phyloP scores from a whole-genome alignment of 2,329 filamentous ascomycete genomes.

The Phialophora verrucosa region DNA sequence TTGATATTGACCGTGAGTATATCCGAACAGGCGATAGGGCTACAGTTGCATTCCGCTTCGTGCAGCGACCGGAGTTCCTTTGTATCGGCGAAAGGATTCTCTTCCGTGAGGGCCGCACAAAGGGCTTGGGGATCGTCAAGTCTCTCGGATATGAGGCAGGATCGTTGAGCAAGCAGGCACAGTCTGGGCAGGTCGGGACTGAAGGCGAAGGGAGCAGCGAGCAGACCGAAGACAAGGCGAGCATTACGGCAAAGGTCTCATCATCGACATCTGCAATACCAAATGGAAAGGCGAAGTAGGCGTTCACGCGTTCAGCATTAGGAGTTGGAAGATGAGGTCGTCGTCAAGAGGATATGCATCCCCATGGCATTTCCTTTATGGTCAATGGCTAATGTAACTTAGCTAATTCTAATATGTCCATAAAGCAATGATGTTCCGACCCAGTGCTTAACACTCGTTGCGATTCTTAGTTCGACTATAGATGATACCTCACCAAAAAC shows the following conservation, averaged over 20 bases:
- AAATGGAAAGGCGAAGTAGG: conserved; percentile 26
- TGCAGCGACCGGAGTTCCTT: conserved; percentile 91
- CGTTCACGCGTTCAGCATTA: background rate
- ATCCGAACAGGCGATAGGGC: conserved; percentile 96
- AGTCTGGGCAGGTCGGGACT: background rate
- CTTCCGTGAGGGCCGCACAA: conserved; percentile 93
- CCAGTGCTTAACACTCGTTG: background rate
- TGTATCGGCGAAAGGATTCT: conserved; percentile 85
- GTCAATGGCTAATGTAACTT: background rate
- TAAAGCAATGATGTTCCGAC: background rate
- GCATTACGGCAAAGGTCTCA: background rate
- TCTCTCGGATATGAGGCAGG: conserved; percentile 79
- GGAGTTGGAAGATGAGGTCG: background rate
- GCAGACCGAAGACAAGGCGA: conserved; percentile 23
- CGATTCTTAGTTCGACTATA: background rate
- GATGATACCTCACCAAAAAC: background rate
- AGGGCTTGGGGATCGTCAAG: conserved; percentile 94
- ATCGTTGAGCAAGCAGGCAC: conserved; percentile 52
- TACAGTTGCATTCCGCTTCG: conserved; percentile 90
- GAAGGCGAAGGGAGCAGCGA: conserved; percentile 20
- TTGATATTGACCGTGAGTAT: conserved; percentile 94
- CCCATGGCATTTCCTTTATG: background rate
- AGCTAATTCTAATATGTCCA: background rate
- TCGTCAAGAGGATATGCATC: background rate
- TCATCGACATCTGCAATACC: conserved; percentile 4